These are phyloP conservation scores for Metarhizium brunneum DNA, from an alignment of 2,329 filamentous ascomycete species.

Conservation along the genomic window DNA sequence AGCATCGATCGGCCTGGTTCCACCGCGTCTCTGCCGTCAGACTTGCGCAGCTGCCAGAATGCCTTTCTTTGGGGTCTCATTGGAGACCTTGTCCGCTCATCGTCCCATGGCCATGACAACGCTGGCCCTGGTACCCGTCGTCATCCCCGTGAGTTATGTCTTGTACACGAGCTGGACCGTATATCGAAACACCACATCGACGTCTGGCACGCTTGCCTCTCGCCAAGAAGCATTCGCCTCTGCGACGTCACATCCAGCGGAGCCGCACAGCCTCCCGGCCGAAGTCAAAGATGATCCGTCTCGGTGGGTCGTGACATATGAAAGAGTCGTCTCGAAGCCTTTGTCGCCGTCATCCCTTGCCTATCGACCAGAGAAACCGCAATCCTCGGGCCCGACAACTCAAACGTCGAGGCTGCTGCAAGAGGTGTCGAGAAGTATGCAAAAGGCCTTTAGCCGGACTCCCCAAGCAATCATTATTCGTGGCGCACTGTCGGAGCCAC, in stretches of 20 bases:
- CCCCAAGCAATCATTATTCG: slow-evolving; percentile 22
- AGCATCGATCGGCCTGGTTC: not conserved
- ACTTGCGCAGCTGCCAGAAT: not conserved
- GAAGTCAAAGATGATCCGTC: slow-evolving; percentile 12
- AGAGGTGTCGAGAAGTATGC: slow-evolving; percentile 18
- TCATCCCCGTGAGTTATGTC: slow-evolving; percentile 9
- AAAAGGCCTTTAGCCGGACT: slow-evolving; percentile 22
- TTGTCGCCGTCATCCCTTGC: slow-evolving; percentile 8
- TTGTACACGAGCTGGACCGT: slow-evolving; percentile 7
- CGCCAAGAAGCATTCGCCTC: not conserved
- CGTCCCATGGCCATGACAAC: not conserved
- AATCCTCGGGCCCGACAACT: not conserved
- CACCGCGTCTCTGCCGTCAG: not conserved
- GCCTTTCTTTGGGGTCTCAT: not conserved
- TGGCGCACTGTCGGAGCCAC: slow-evolving; percentile 12
- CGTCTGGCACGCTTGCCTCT: not conserved
- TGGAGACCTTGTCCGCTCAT: not conserved
- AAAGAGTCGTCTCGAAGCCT: slow-evolving; percentile 17
- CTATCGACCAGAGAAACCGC: not conserved
- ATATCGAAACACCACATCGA: slow-evolving; percentile 6
- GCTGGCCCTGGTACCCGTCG: slow-evolving; percentile 2
- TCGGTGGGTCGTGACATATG: slow-evolving; percentile 18
- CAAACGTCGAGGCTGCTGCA: slow-evolving; percentile 14
- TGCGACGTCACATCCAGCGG: not conserved
- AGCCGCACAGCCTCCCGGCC: slow-evolving; percentile 10